Evolutionary conservation across 2,329 filamentous ascomycete species (phyloP).

Genomic region (Sclerotinia nivalis): DNA sequence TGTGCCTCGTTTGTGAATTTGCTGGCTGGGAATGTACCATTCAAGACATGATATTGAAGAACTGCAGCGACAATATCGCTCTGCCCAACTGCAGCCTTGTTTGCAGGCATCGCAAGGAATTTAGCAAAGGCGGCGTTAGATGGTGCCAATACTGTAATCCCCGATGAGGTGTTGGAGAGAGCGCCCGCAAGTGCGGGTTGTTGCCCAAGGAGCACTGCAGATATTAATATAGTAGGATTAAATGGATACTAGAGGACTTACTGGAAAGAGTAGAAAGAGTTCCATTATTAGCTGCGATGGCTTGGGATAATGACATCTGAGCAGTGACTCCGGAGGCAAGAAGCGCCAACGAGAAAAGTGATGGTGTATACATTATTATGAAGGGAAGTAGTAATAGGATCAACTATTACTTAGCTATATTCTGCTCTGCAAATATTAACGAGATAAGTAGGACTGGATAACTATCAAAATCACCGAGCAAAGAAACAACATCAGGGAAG

Average conservation of each 20-base stretch:
- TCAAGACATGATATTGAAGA: slow-evolving; percentile 43
- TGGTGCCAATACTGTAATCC: slow-evolving; percentile 41
- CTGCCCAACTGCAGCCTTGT: slow-evolving; percentile 36
- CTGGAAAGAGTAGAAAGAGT: slow-evolving; percentile 19
- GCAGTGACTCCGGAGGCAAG: slow-evolving; percentile 8
- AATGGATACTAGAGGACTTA: background rate
- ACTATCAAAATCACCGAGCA: slow-evolving; percentile 17
- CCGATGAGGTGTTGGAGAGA: slow-evolving; percentile 15
- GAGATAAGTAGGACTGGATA: slow-evolving; percentile 3
- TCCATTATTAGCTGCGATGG: slow-evolving; percentile 1
- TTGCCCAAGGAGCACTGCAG: slow-evolving; percentile 20
- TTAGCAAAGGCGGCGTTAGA: slow-evolving; percentile 43
- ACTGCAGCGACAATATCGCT: slow-evolving; percentile 45
- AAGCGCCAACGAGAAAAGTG: slow-evolving; percentile 9
- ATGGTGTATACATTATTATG: slow-evolving; percentile 22
- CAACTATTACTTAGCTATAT: slow-evolving; percentile 16
- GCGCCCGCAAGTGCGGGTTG: slow-evolving; percentile 14
- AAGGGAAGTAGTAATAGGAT: slow-evolving; percentile 16
- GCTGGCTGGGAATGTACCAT: slow-evolving; percentile 37
- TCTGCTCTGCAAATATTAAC: slow-evolving; percentile 22
- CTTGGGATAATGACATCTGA: slow-evolving; percentile 10
- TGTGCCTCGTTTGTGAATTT: slow-evolving; percentile 42
- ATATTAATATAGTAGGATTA: background rate
- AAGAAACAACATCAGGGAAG: background rate
- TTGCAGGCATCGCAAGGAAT: slow-evolving; percentile 42